A percentile compares a stretch with the other conserved stretches of the same genome.
These are phyloP conservation scores for Penicillium odoratum DNA, from an alignment of 495 filamentous ascomycete genomes.

Conservation along the genomic window DNA sequence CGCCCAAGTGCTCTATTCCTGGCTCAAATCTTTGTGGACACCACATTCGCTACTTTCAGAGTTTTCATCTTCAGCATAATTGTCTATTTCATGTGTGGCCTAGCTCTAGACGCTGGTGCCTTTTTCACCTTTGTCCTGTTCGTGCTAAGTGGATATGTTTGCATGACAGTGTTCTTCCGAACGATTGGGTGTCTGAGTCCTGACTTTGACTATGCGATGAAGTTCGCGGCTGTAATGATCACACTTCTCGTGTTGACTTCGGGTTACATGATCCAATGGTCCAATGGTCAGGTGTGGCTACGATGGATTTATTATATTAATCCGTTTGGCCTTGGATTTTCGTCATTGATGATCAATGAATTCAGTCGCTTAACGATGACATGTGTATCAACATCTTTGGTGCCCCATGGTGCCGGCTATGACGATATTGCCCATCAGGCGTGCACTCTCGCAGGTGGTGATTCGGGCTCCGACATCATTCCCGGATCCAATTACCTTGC, in stretches of 20 bases:
- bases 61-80: conserved; percentile 73
- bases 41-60: conserved; percentile 64
- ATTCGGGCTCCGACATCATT: conserved; percentile 58
- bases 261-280: conserved; percentile 78
- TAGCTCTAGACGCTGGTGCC: conserved; percentile 64
- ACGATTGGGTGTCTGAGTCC: conserved; percentile 76
- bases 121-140: conserved; percentile 80
- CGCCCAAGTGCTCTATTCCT: conserved; percentile 77
- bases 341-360: conserved; percentile 80
- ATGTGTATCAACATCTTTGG: conserved; percentile 61
- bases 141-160: conserved; percentile 67
- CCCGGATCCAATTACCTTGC: conserved; percentile 63
- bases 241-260: conserved; percentile 76
- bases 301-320: conserved; percentile 84
- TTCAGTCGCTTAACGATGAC: conserved; percentile 63
- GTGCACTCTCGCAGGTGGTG: conserved; percentile 70
- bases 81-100: conserved; percentile 77
- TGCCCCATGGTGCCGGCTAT: conserved; percentile 66
- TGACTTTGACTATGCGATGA: conserved; percentile 83
- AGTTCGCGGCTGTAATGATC: conserved; percentile 73
- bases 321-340: conserved; percentile 71
- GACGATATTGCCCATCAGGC: conserved; percentile 67
- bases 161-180: conserved; percentile 79
- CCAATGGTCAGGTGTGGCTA: conserved; percentile 68
- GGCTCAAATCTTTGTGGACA: conserved; percentile 77